Base-by-base conservation (phyloP, 176 grass and related monocot genomes). In the Aegilops speltoides region DNA sequence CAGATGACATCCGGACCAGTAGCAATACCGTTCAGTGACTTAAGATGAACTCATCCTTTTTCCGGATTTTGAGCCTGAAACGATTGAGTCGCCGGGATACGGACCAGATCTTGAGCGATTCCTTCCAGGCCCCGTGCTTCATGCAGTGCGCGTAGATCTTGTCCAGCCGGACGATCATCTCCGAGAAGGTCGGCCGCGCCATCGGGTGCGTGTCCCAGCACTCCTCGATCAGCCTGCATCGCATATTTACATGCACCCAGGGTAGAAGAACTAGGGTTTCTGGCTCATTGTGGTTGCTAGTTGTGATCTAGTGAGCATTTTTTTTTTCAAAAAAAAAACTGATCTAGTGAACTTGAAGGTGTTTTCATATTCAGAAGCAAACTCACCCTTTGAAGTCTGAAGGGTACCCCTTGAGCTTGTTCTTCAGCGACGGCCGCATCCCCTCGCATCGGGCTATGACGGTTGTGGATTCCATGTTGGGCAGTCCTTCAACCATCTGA, bases 31-130 rank as follows among this genome's bases (percentile, higher is more conserved):
- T 68, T 68, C 40, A 83, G 32, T 59, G 45, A 48, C 45, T 45
- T 46, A 46, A 0, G 43, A 46, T 46, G 11, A 0, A 1, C 38
- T 43, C 77, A 63, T 50, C 59, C 82, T 81, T 69, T 69, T 32
- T 82, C 2, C 29, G 36, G 68, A 64, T 85, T 31, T 77, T 85
- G 68, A 57, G 48, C 86, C 81, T 79, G 28, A 86, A 36, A 67
- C 32, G 59, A 22, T 84, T 79, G 80, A 36, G 38, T 61, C 50
- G 31, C 77, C 24, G 68, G 52, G 86, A 82, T 87, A 80, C 88
- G 33, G 81, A 96, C 97, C 97, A 99, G 86, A 99, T 76, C 89
- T 96, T 99, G 25, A 99, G 86, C 20, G 97, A 90, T 3, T 96
- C 97, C 89, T 96, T 96, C 97, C 97, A 99, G 4, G 36, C 50